A percentile compares a stretch with the other conserved stretches of the same genome.
These are phyloP conservation scores for Kuraishia capsulata DNA, from an alignment of 805 yeast genomes.

Conservation along the genomic window DNA sequence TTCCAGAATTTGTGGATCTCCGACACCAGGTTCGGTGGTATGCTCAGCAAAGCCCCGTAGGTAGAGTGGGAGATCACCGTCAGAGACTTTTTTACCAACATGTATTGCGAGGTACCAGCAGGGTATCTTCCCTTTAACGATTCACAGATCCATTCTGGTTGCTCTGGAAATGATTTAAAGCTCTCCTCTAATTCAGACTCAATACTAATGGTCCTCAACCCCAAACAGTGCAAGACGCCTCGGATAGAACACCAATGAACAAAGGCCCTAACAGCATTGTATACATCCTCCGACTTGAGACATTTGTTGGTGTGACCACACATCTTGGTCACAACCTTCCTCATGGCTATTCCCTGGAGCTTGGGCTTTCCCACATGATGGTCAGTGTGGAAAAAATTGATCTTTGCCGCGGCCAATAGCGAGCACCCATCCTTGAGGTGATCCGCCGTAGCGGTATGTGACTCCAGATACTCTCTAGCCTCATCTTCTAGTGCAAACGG, in stretches of 20 bases:
- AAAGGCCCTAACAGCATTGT: slow-evolving; percentile 38
- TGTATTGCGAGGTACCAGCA: slow-evolving; percentile 41
- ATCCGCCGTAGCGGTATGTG: slow-evolving; percentile 10
- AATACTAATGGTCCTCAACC: slow-evolving; percentile 26
- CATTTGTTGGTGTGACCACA: slow-evolving; percentile 25
- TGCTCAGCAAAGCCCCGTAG: slow-evolving; percentile 29
- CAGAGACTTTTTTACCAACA: slow-evolving; percentile 30
- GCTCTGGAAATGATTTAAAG: slow-evolving; percentile 33
- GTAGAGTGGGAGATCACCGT: slow-evolving; percentile 24
- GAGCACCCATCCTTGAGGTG: slow-evolving; percentile 32
- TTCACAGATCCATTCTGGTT: slow-evolving; percentile 27
- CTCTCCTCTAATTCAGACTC: slow-evolving; percentile 17
- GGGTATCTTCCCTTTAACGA: slow-evolving; percentile 38
- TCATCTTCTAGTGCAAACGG: slow-evolving; percentile 23
- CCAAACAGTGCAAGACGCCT: slow-evolving; percentile 34
- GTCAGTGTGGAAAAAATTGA: slow-evolving; percentile 47
- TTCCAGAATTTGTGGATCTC: slow-evolving; percentile 24
- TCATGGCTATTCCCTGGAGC: slow-evolving; percentile 35
- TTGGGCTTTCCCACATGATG: slow-evolving; percentile 40
- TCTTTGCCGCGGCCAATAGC: slow-evolving; percentile 34
- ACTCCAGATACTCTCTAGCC: slow-evolving; percentile 20
- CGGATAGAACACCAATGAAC: slow-evolving; percentile 47
- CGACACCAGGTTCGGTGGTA: slow-evolving; percentile 17
- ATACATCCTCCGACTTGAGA: slow-evolving; percentile 31
- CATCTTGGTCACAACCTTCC: slow-evolving; percentile 25